Percentiles rank a stretch among this genome's conserved stretches.
Evolutionary conservation across 352 stramenopile genomes (phyloP).

Genomic region (Pythium biforme): DNA sequence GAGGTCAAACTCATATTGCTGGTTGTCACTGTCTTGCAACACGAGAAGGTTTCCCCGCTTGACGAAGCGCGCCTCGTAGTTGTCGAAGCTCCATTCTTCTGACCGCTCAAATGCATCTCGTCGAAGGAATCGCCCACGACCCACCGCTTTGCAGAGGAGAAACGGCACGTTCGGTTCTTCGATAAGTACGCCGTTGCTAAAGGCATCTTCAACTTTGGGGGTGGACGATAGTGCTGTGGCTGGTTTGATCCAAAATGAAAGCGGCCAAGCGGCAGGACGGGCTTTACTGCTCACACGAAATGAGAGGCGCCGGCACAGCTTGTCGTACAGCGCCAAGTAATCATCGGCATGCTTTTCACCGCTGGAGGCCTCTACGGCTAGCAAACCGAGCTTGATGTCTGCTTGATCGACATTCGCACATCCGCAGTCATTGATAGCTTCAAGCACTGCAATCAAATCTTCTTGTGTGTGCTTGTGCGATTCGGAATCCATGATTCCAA

Average conservation of each 20-base stretch:
- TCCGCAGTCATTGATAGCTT: constrained; percentile 10
- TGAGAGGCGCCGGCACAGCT: constrained; percentile 8
- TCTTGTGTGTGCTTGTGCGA: not conserved
- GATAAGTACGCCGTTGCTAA: not conserved
- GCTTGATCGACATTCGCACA: constrained; percentile 13
- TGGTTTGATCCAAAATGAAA: constrained; percentile 18
- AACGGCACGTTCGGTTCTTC: constrained; percentile 1
- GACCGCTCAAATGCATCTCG: constrained; percentile 1
- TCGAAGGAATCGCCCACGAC: constrained; percentile 3
- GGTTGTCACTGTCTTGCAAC: not conserved
- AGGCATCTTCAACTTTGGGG: not conserved
- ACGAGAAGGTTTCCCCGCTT: constrained; percentile 8
- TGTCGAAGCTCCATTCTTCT: not conserved
- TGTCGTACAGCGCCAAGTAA: constrained; percentile 9
- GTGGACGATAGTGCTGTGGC: not conserved
- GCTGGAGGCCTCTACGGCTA: constrained; percentile 7
- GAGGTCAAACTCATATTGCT: constrained; percentile 26
- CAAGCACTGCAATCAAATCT: constrained; percentile 2
- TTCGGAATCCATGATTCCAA: constrained; percentile 9
- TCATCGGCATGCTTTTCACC: not conserved
- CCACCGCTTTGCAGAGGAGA: not conserved
- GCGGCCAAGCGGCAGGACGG: not conserved
- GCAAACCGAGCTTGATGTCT: constrained; percentile 10
- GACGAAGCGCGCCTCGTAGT: not conserved
- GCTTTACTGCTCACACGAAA: not conserved